A percentile compares a stretch with the other conserved stretches of the same genome.
phyloP scores from a whole-genome alignment of 164 flowering plant species.

The Piper longum region DNA sequence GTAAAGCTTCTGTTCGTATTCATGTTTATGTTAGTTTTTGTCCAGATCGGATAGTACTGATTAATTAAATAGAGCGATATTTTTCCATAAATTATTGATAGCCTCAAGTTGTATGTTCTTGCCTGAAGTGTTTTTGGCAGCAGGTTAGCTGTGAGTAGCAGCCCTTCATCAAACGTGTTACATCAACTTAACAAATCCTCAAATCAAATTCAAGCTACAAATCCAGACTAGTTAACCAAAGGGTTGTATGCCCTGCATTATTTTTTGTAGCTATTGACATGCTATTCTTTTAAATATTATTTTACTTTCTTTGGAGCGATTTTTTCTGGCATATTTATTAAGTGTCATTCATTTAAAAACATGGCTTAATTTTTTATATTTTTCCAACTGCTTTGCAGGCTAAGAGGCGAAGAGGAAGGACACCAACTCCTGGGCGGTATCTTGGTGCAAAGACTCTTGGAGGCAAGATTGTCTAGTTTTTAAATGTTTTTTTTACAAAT shows the following conservation, averaged over 20 bases:
- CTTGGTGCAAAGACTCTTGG: conserved; percentile 47
- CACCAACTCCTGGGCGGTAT: conserved; percentile 86
- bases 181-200: conserved; percentile 32
- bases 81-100: conserved; percentile 3
- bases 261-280: conserved; percentile 11
- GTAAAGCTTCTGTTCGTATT: conserved; percentile 18
- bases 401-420: conserved; percentile 63
- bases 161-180: conserved; percentile 73
- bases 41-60: neutral
- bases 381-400: conserved; percentile 25
- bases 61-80: neutral
- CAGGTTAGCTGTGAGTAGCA: conserved; percentile 93
- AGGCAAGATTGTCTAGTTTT: conserved; percentile 25
- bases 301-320: no score
- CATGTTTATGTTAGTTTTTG: conserved; percentile 25
- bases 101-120: conserved; percentile 20
- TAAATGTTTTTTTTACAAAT: neutral
- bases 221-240: conserved; percentile 45
- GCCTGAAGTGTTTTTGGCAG: conserved; percentile 68
- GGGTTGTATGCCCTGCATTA: conserved; percentile 98
- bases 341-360: no score
- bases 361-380: no score
- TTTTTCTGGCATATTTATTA: neutral
- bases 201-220: conserved; percentile 57
- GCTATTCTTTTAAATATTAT: no score